Evolutionary conservation across 805 yeast species (phyloP).

Genomic region (Wickerhamiella spandovensis): DNA sequence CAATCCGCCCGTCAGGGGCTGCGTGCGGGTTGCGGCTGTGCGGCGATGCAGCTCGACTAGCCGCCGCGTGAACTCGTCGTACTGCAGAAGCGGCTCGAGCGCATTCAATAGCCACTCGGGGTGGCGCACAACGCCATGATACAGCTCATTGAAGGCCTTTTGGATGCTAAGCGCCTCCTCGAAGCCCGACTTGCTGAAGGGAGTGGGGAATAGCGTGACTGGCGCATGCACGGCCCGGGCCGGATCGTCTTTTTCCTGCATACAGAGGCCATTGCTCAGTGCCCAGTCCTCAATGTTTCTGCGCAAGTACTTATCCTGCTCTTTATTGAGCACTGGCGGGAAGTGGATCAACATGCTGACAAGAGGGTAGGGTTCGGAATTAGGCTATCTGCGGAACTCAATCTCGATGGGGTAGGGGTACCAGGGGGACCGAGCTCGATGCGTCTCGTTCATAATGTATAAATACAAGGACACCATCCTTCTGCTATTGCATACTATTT

Average conservation of each 20-base stretch:
- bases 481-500: no score
- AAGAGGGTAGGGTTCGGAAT: background rate
- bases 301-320: slow-evolving; percentile 15
- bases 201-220: slow-evolving; percentile 81
- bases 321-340: slow-evolving; percentile 18
- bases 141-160: slow-evolving; percentile 54
- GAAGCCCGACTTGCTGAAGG: slow-evolving; percentile 60
- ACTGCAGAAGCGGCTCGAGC: slow-evolving; percentile 30
- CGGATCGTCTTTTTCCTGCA: slow-evolving; percentile 52
- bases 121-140: slow-evolving; percentile 49
- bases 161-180: slow-evolving; percentile 56
- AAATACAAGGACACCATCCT: no score
- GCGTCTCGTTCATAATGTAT: no score
- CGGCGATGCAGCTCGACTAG: slow-evolving; percentile 44
- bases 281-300: slow-evolving; percentile 52
- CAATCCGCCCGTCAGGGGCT: slow-evolving; percentile 59
- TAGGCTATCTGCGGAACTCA: no score
- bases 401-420: no score
- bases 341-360: slow-evolving; percentile 17
- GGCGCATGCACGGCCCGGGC: slow-evolving; percentile 53
- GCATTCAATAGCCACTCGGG: slow-evolving; percentile 50
- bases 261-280: slow-evolving; percentile 64
- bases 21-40: slow-evolving; percentile 29
- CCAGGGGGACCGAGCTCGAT: no score
- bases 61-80: slow-evolving; percentile 77